Evolutionary conservation across 1,139 yeast genomes (phyloP), one percentile per base, ranked within the genome.

Genomic region (Arxiozyma telluris): DNA sequence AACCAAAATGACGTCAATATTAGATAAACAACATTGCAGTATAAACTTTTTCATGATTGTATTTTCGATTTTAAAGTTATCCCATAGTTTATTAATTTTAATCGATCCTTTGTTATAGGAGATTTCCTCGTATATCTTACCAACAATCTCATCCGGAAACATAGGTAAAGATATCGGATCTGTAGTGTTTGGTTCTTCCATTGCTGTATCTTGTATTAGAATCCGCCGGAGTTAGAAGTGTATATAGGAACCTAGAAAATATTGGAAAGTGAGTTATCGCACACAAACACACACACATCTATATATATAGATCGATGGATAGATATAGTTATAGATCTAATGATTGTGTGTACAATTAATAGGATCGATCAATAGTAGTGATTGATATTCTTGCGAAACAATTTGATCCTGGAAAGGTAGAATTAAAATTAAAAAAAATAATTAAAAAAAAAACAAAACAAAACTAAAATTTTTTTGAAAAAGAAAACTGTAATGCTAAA

Each of bases 91-190:
- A 34, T 8, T 49, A 38, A 30, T 47, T 46, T 50, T 25, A 30
- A 41, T 47, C 2, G 50, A 47, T 15, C 71, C 71, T 50, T 63
- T 64, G 43, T 61, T 60, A 51, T 60, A 66, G 1, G 70, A 67
- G n/a, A 68, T 59, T 47, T 65, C 68, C 34, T 64, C 60, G 27
- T 60, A 59, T 3, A 66, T 51, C 12, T 57, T 58, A 8, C 57
- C 55, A 8, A 63, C 62, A 41, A 67, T 52, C 53, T 68, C 69
- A 53, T 67, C 70, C 3, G 71, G 71, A 48, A 56, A 64, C 15
- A 57, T 44, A 21, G 47, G 47, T 17, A 50, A n/a, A 23, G 45
- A 34, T 34, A 34, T 12, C 3, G n/a, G n/a, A 12, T 34, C n/a
- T 34, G n/a, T 12, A 34, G 39, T 15, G 6, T 11, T 12, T 34